phyloP scores from a whole-genome alignment of 768 basidiomycete species.

The Psilocybe tampanensis region DNA sequence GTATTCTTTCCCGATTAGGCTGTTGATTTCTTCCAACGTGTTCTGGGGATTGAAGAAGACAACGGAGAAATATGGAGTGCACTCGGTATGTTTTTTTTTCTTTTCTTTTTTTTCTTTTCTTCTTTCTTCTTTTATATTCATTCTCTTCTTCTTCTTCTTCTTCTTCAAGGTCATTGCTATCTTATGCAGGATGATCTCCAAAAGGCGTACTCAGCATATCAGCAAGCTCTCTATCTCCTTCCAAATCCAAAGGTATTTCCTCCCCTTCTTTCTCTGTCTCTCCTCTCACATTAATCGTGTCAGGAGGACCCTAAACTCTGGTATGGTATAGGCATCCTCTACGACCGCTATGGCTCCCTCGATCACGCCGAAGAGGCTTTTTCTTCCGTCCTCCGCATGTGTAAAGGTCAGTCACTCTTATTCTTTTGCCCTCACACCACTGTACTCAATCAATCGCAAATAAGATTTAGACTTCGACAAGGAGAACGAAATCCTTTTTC shows the following conservation, averaged over 20 bases:
- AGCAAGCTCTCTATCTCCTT: constrained; percentile 94
- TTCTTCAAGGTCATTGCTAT: constrained; percentile 83
- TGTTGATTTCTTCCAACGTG: constrained; percentile 95
- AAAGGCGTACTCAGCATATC: constrained; percentile 98
- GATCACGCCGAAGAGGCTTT: constrained; percentile 99
- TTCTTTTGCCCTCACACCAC: constrained; percentile 5
- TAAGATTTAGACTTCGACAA: constrained; percentile 89
- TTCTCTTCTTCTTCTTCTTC: constrained; percentile 14
- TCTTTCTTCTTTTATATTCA: constrained; percentile 17
- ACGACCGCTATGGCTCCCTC: constrained; percentile 96
- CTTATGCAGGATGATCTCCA: constrained; percentile 99
- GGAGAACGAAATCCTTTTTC: constrained; percentile 97
- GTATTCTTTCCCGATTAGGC: constrained; percentile 61
- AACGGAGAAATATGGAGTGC: constrained; percentile 99
- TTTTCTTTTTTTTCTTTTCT: constrained; percentile 13
- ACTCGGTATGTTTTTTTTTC: constrained; percentile 56
- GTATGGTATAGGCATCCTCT: constrained; percentile 99
- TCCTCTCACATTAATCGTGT: constrained; percentile 9
- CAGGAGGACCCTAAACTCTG: constrained; percentile 97
- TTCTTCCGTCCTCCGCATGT: constrained; percentile 94
- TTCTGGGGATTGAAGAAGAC: constrained; percentile 87
- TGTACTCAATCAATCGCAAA: constrained; percentile 26
- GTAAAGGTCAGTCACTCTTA: constrained; percentile 70
- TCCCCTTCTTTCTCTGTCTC: constrained; percentile 12
- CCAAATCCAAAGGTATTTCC: constrained; percentile 85